Percentiles rank a stretch among this genome's conserved stretches.
phyloP scores from a whole-genome alignment of 2,329 filamentous ascomycete species.

The Fusarium zealandicum region DNA sequence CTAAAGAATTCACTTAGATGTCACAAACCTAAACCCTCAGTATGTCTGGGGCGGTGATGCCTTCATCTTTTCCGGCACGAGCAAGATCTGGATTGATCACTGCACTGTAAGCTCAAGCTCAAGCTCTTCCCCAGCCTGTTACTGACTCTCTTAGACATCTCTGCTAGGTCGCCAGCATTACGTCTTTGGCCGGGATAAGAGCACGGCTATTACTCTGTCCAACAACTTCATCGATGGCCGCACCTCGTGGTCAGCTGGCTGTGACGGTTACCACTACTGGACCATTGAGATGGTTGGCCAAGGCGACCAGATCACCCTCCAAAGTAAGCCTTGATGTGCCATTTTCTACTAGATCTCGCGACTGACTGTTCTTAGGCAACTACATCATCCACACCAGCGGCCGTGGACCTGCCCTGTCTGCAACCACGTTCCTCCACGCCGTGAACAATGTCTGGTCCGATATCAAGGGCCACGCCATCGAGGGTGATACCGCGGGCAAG shows the following conservation, averaged over 20 bases:
- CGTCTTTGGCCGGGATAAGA: conserved; percentile 28
- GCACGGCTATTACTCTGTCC: conserved; percentile 52
- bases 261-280: conserved; percentile 58
- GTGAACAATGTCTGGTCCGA: conserved; percentile 43
- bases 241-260: conserved; percentile 52
- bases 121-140: too few relatives aligned
- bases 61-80: conserved; percentile 18
- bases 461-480: conserved; percentile 40
- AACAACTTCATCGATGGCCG: conserved; percentile 56
- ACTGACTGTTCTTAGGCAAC: too few relatives aligned
- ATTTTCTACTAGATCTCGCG: too few relatives aligned
- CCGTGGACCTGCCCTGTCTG: conserved; percentile 40
- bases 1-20: too few relatives aligned
- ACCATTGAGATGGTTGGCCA: conserved; percentile 26
- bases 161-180: conserved; percentile 26
- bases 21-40: conserved; percentile 27
- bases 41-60: conserved; percentile 35
- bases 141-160: conserved; percentile 14
- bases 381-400: conserved; percentile 34
- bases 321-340: background rate
- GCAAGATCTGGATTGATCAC: conserved; percentile 33
- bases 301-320: conserved; percentile 19
- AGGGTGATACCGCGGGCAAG: conserved; percentile 35
- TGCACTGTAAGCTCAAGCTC: conserved; percentile 13
- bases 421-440: conserved; percentile 42